Conservation (phyloP, 306 rosid genomes). For the Vachellia pachyceras region DNA sequence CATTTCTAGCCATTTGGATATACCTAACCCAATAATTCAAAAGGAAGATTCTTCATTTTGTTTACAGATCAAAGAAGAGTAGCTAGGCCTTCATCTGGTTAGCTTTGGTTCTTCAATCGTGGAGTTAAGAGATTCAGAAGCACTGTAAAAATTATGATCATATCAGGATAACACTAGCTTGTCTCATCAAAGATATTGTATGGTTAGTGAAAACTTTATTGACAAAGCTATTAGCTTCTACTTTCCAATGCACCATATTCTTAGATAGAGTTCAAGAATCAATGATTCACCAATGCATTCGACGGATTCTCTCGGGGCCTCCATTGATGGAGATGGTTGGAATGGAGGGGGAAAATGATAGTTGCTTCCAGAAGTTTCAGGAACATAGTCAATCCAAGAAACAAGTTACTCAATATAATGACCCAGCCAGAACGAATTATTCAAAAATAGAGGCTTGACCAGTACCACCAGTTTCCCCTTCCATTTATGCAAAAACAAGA, state of each 20-base stretch:
- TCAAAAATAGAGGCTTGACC: too few relatives aligned
- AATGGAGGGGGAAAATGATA: constrained; percentile 40
- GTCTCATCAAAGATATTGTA: background rate
- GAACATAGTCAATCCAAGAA: constrained; percentile 57
- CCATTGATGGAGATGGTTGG: constrained; percentile 70
- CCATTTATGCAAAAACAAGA: too few relatives aligned
- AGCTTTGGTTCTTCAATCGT: constrained; percentile 57
- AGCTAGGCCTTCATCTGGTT: constrained; percentile 73
- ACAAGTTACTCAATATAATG: constrained; percentile 44
- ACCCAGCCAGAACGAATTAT: too few relatives aligned
- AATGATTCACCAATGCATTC: constrained; percentile 77
- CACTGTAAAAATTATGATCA: constrained; percentile 50
- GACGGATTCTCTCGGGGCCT: constrained; percentile 79
- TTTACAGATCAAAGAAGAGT: constrained; percentile 75
- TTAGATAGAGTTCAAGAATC: constrained; percentile 89
- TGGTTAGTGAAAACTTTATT: background rate
- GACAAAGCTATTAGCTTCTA: constrained; percentile 58
- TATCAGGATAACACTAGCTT: constrained; percentile 52
- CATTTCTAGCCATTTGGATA: background rate
- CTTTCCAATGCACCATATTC: constrained; percentile 72
- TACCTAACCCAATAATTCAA: constrained; percentile 43
- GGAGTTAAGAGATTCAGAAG: constrained; percentile 50
- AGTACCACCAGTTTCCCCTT: too few relatives aligned
- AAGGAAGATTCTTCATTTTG: constrained; percentile 81
- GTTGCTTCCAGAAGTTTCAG: constrained; percentile 57